Percentiles rank a stretch among this genome's conserved stretches.
Conservation (phyloP, 768 basidiomycete genomes). For the Harrya chromipes region DNA sequence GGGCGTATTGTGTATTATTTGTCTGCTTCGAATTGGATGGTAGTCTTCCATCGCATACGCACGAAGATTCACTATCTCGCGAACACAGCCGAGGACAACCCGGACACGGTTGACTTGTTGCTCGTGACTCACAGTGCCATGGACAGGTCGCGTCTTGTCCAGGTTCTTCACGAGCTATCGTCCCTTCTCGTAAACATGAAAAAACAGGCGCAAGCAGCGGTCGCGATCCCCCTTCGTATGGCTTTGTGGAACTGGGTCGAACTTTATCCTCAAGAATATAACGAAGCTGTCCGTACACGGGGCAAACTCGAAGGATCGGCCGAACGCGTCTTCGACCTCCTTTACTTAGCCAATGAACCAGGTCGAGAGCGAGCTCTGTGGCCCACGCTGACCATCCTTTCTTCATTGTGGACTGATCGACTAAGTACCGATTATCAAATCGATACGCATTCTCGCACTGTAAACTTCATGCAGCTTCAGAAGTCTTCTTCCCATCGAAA, state of each 20-base stretch:
- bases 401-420: slow-evolving; percentile 74
- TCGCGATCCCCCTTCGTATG: slow-evolving; percentile 68
- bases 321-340: slow-evolving; percentile 81
- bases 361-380: slow-evolving; percentile 58
- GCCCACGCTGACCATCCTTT: slow-evolving; percentile 76
- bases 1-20: slow-evolving; percentile 83
- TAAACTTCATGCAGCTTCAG: slow-evolving; percentile 28
- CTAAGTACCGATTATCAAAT: slow-evolving; percentile 55
- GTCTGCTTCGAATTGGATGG: slow-evolving; percentile 83
- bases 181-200: slow-evolving; percentile 82
- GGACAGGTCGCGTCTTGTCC: slow-evolving; percentile 63
- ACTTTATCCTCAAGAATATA: slow-evolving; percentile 73
- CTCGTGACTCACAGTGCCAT: slow-evolving; percentile 77
- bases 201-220: slow-evolving; percentile 64
- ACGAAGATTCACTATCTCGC: slow-evolving; percentile 68
- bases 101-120: slow-evolving; percentile 73
- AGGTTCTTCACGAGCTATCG: slow-evolving; percentile 76
- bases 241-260: slow-evolving; percentile 93
- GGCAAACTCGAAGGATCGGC: slow-evolving; percentile 75
- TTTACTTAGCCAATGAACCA: slow-evolving; percentile 49
- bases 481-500: slow-evolving; percentile 32
- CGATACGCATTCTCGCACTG: slow-evolving; percentile 31
- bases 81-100: slow-evolving; percentile 44
- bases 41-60: slow-evolving; percentile 69
- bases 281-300: slow-evolving; percentile 60